Conservation (phyloP, 2,329 filamentous ascomycete genomes). For the Hymenoscyphus salicellus region DNA sequence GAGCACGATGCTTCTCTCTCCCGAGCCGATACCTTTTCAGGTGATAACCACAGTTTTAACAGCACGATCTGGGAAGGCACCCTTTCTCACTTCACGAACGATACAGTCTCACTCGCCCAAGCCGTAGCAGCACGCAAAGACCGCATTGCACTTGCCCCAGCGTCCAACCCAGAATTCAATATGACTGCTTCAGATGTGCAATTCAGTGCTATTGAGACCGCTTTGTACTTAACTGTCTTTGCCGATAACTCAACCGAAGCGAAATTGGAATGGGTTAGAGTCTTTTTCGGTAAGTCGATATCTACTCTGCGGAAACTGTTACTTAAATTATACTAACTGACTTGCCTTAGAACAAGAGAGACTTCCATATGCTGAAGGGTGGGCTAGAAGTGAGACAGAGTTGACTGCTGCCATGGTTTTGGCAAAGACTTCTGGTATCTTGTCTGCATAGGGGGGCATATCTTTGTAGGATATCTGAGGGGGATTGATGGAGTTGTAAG, state of each 20-base stretch:
- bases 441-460: not conserved
- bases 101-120: slow-evolving; percentile 3
- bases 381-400: slow-evolving; percentile 7
- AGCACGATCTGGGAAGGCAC: slow-evolving; percentile 10
- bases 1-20: slow-evolving; percentile 17
- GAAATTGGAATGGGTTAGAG: slow-evolving; percentile 7
- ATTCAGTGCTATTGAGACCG: slow-evolving; percentile 9
- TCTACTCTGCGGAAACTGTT: not conserved
- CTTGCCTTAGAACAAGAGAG: slow-evolving; percentile 9
- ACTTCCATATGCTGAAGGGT: slow-evolving; percentile 14
- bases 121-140: slow-evolving; percentile 5
- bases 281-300: slow-evolving; percentile 13
- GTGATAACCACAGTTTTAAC: slow-evolving; percentile 19
- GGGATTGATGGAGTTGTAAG: not conserved
- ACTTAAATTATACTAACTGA: not conserved
- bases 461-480: not conserved
- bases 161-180: slow-evolving; percentile 10
- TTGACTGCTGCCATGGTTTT: slow-evolving; percentile 9
- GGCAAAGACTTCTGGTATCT: not conserved
- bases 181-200: slow-evolving; percentile 3
- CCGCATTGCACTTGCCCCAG: not conserved
- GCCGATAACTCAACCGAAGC: slow-evolving; percentile 8
- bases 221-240: slow-evolving; percentile 13
- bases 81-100: slow-evolving; percentile 2
- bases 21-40: slow-evolving; percentile 15